These are phyloP conservation scores for Pisolithus orientalis DNA, from an alignment of 768 basidiomycete species.

Conservation along the genomic window DNA sequence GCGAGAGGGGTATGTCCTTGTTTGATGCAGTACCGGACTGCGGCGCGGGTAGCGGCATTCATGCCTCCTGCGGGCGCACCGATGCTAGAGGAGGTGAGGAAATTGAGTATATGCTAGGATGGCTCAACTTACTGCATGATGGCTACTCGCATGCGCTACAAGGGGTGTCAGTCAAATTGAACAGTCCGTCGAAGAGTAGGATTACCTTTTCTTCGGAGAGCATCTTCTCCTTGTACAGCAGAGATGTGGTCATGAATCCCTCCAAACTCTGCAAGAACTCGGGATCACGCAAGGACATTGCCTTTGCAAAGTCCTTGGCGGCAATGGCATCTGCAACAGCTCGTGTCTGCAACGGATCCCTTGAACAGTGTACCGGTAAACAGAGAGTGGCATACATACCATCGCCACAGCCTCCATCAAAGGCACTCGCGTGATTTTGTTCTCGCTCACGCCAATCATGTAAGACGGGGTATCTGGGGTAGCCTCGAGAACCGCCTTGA, in stretches of 20 bases:
- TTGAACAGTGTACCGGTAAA: neutral
- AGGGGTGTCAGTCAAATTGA: slow-evolving; percentile 5
- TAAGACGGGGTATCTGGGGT: slow-evolving; percentile 90
- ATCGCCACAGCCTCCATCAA: slow-evolving; percentile 89
- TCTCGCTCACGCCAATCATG: slow-evolving; percentile 95
- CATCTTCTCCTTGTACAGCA: slow-evolving; percentile 44
- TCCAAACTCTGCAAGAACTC: slow-evolving; percentile 86
- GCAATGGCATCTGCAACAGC: slow-evolving; percentile 79
- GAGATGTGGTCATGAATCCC: slow-evolving; percentile 76
- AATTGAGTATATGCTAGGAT: neutral
- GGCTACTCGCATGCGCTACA: slow-evolving; percentile 68
- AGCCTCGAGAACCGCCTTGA: slow-evolving; percentile 79
- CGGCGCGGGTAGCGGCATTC: slow-evolving; percentile 96
- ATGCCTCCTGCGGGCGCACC: slow-evolving; percentile 98
- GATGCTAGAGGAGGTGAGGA: slow-evolving; percentile 44
- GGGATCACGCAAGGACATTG: slow-evolving; percentile 83
- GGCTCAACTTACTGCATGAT: slow-evolving; percentile 70
- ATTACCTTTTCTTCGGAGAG: slow-evolving; percentile 47
- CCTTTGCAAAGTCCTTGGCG: slow-evolving; percentile 77
- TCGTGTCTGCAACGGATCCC: slow-evolving; percentile 54
- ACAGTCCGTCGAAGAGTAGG: neutral
- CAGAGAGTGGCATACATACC: slow-evolving; percentile 35
- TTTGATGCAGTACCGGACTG: slow-evolving; percentile 85
- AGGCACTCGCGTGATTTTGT: slow-evolving; percentile 89
- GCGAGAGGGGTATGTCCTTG: slow-evolving; percentile 92